Evolutionary conservation across 805 yeast genomes (phyloP).

Genomic region (Ogataea salicorniae): DNA sequence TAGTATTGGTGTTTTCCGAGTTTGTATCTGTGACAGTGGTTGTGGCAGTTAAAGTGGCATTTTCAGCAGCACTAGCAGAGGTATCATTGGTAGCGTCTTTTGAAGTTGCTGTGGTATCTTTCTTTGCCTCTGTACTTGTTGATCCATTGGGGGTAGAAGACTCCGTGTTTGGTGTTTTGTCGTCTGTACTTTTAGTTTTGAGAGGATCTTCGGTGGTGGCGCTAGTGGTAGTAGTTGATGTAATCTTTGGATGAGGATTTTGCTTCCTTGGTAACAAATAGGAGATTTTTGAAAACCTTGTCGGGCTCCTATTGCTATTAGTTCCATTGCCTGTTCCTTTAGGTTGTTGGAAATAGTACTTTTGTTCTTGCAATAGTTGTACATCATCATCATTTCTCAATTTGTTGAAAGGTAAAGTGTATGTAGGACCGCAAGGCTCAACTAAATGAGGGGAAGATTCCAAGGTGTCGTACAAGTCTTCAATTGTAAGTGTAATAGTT

Average conservation of each 20-base stretch:
- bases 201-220: no score
- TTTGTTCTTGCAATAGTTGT: conserved; percentile 15
- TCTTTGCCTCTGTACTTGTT: neutral
- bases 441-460: conserved; percentile 60
- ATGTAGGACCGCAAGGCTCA: conserved; percentile 61
- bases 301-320: conserved; percentile 6
- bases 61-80: neutral
- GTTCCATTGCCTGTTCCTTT: neutral
- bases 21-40: neutral
- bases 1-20: neutral
- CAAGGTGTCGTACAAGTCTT: conserved; percentile 62
- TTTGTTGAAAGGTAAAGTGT: conserved; percentile 43
- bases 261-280: conserved; percentile 23
- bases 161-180: no score
- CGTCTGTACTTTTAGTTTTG: no score
- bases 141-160: no score
- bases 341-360: conserved; percentile 1
- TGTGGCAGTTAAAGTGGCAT: conserved; percentile 6
- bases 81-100: neutral
- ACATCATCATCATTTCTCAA: conserved; percentile 54
- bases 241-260: neutral
- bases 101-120: neutral
- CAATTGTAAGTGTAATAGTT: conserved; percentile 48
- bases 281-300: conserved; percentile 24
- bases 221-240: no score